phyloP scores from a whole-genome alignment of 2,329 filamentous ascomycete genomes.

The Metarhizium guizhouense region DNA sequence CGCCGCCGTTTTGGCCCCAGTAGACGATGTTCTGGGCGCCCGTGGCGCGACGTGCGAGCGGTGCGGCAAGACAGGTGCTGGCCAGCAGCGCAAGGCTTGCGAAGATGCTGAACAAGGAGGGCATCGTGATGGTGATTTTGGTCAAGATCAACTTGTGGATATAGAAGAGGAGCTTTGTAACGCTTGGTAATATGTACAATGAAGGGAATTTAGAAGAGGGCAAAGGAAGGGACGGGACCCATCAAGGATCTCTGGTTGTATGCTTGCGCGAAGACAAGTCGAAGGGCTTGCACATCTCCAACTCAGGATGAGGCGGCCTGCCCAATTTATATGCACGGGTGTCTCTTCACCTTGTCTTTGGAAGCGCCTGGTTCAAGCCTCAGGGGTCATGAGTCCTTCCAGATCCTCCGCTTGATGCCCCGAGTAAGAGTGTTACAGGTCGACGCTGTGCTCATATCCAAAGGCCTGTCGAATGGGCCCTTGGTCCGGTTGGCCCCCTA shows the following conservation, averaged over 20 bases:
- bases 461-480: too few species aligned
- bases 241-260: not conserved
- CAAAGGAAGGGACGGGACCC: not conserved
- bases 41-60: slow-evolving; percentile 2
- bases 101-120: slow-evolving; percentile 3
- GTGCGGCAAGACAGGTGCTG: slow-evolving; percentile 7
- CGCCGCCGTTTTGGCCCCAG: slow-evolving; percentile 20
- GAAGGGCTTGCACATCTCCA: not conserved
- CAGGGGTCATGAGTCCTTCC: too few species aligned
- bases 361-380: too few species aligned
- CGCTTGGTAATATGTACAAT: not conserved
- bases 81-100: slow-evolving; percentile 11
- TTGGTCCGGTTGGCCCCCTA: too few species aligned
- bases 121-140: slow-evolving; percentile 10
- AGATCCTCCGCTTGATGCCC: too few species aligned
- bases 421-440: too few species aligned
- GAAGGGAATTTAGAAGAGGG: not conserved
- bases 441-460: too few species aligned
- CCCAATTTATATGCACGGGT: too few species aligned
- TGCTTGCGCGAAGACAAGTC: not conserved
- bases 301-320: not conserved
- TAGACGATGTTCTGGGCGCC: slow-evolving; percentile 22
- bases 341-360: too few species aligned
- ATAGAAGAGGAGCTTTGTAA: not conserved
- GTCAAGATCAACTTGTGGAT: not conserved